Evolutionary conservation across 192 early-diverging fungal species (phyloP).

Genomic region (Umbelopsis sp.): DNA sequence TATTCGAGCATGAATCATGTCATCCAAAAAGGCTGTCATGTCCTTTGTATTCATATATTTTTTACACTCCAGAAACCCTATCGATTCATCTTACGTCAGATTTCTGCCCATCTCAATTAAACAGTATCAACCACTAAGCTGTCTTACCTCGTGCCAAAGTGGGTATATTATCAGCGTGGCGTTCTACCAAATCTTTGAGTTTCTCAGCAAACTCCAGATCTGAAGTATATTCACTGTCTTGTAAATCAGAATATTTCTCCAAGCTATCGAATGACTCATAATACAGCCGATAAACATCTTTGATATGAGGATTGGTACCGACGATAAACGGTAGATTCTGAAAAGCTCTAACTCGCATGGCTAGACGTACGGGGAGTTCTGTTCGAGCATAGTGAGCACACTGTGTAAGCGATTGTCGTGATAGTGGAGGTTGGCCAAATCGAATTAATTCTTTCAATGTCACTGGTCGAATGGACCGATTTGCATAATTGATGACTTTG

Average conservation of each 20-base stretch:
- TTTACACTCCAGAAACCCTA: constrained; percentile 87
- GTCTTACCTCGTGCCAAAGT: constrained; percentile 77
- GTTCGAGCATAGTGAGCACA: constrained; percentile 67
- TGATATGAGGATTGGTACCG: constrained; percentile 93
- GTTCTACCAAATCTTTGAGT: constrained; percentile 72
- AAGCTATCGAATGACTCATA: constrained; percentile 77
- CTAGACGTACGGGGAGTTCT: constrained; percentile 90
- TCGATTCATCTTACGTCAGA: background rate
- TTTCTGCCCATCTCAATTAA: background rate
- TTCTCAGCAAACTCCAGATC: constrained; percentile 70
- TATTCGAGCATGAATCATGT: constrained; percentile 89
- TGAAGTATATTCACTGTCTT: constrained; percentile 43
- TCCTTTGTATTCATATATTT: constrained; percentile 80
- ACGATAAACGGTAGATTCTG: constrained; percentile 95
- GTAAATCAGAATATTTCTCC: constrained; percentile 64
- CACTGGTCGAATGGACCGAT: constrained; percentile 63
- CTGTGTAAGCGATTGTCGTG: constrained; percentile 53
- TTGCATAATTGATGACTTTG: constrained; percentile 48
- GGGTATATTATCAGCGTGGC: constrained; percentile 88
- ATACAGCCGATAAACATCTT: constrained; percentile 80
- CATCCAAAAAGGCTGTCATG: constrained; percentile 77
- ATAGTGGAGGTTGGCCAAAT: constrained; percentile 69
- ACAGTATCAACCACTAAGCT: background rate
- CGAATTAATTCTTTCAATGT: constrained; percentile 78
- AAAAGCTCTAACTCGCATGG: constrained; percentile 82